These are phyloP conservation scores for Pseudocercospora vitis DNA, from an alignment of 2,329 filamentous ascomycete species.

Conservation along the genomic window DNA sequence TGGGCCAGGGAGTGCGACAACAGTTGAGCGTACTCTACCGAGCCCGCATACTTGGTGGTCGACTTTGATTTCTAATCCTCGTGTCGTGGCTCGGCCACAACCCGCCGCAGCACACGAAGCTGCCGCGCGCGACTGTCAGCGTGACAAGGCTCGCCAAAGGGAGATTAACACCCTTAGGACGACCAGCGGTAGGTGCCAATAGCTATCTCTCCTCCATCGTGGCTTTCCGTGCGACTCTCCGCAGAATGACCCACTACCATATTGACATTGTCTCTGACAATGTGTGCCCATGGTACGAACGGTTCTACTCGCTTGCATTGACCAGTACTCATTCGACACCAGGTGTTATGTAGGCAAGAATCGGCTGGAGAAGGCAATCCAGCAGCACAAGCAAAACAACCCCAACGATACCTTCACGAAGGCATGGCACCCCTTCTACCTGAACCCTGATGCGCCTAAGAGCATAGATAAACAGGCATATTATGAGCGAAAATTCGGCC, in stretches of 20 bases:
- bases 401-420: slow-evolving; percentile 69
- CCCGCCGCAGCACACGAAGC: not conserved
- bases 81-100: not conserved
- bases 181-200: slow-evolving; percentile 1
- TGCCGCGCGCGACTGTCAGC: not conserved
- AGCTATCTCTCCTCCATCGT: slow-evolving; percentile 17
- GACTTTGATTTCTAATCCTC: slow-evolving; percentile 1
- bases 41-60: too few relatives aligned
- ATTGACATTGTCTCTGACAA: slow-evolving; percentile 78
- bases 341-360: slow-evolving; percentile 74
- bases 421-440: slow-evolving; percentile 77
- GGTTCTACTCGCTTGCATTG: not conserved
- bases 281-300: slow-evolving; percentile 65
- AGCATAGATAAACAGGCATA: slow-evolving; percentile 55
- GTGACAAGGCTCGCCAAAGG: not conserved
- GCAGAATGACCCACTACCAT: slow-evolving; percentile 69
- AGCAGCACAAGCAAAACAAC: slow-evolving; percentile 56
- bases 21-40: too few relatives aligned
- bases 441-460: slow-evolving; percentile 65
- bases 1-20: too few relatives aligned
- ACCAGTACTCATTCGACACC: slow-evolving; percentile 4
- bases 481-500: slow-evolving; percentile 65
- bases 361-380: slow-evolving; percentile 71
- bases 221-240: slow-evolving; percentile 30
- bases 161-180: not conserved